These are phyloP conservation scores for Mycena kentingensis DNA, from an alignment of 768 basidiomycete species.

Conservation along the genomic window DNA sequence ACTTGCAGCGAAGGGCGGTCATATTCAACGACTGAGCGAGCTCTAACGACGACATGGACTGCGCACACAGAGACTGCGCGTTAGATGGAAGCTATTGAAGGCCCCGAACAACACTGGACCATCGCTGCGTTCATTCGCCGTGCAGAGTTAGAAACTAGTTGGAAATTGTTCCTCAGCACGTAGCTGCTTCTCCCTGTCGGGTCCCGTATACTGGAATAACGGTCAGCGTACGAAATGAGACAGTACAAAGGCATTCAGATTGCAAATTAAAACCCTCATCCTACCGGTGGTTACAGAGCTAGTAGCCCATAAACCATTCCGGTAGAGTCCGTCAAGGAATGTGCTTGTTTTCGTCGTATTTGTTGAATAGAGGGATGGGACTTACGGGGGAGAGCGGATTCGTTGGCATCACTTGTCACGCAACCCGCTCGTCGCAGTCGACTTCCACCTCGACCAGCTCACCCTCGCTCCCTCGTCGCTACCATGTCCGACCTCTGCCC, in stretches of 20 bases:
- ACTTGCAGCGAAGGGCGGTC: too few relatives aligned
- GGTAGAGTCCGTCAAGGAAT: constrained; percentile 6
- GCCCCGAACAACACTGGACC: too few relatives aligned
- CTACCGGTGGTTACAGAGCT: constrained; percentile 23
- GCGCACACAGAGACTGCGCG: too few relatives aligned
- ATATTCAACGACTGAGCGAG: too few relatives aligned
- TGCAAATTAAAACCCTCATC: constrained; percentile 24
- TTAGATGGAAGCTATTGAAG: too few relatives aligned
- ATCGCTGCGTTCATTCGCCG: too few relatives aligned
- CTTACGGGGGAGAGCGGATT: background rate
- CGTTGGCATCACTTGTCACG: too few relatives aligned
- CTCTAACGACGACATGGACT: too few relatives aligned
- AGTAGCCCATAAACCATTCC: constrained; percentile 14
- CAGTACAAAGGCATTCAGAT: constrained; percentile 15
- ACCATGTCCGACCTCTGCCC: constrained; percentile 84
- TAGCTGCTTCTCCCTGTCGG: background rate
- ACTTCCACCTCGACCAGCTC: too few relatives aligned
- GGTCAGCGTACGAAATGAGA: background rate
- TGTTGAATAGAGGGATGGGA: background rate
- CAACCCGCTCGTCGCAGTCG: too few relatives aligned
- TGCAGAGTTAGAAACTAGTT: too few relatives aligned
- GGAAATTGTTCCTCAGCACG: background rate
- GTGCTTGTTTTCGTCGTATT: constrained; percentile 21
- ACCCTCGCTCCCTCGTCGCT: too few relatives aligned
- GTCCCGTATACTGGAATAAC: background rate